Evolutionary conservation across 2,329 filamentous ascomycete species (phyloP), one percentile per base, ranked within the genome.

Genomic region (Trichophyton verrucosum): DNA sequence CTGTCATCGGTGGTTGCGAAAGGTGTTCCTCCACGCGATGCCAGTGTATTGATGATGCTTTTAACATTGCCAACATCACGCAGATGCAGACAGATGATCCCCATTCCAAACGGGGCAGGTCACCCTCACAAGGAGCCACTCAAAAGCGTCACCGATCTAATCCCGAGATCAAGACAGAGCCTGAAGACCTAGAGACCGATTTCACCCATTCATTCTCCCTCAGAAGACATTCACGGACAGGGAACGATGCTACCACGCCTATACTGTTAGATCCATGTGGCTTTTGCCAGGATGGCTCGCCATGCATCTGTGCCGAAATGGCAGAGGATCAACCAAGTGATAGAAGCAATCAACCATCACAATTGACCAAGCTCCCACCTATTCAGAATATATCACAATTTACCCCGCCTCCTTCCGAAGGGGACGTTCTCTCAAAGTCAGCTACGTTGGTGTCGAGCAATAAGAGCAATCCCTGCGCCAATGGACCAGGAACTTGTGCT

Each of bases 221-320:
- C 76, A 78, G 66, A 70, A 76, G 66, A 58, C 71, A 63, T 27
- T 60, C 62, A 58, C 66, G 70, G 65, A 58, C 64, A 65, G 53
- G 68, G 63, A 57, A 65, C 64, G 63, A 36, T 62, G 68, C 65
- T 64, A 72, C 70, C 64, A 74, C 68, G 66, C 74, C 64, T 53
- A 69, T 71, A 20, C 76, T 81, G 3, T 81, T 83, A 64, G 88
- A 92, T 67, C 81, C 83, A 20, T 94, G 89, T 71, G 89, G 89
- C 5, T 94, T 94, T 75, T 94, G 89, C 73, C 83, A 86, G 64
- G 87, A 91, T 62, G 88, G 87, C 3, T 91, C 86, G 0, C 89
- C 89, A 67, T 94, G 89, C 69, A 84, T 91, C 65, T 94, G 89
- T 72, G 88, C 88, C 24, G 88, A 91, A 65, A 78, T 80, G 74